Evolutionary conservation across 768 basidiomycete species (phyloP).

Genomic region (Aureoboletus auriporus): DNA sequence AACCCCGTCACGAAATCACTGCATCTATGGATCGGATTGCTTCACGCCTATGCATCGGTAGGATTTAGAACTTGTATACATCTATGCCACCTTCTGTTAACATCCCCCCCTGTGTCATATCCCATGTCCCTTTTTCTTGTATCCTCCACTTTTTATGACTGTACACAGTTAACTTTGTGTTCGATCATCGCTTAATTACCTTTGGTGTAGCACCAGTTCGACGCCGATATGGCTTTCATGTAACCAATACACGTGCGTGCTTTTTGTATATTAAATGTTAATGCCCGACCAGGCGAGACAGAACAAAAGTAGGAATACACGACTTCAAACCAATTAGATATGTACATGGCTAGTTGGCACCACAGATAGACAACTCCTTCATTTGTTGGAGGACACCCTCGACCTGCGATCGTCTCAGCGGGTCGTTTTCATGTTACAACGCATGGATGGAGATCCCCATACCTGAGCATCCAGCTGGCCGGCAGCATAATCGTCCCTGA

Average conservation of each 20-base stretch:
- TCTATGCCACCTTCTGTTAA: conserved; percentile 9
- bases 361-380: conserved; percentile 93
- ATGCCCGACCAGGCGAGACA: neutral
- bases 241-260: conserved; percentile 6
- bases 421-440: neutral
- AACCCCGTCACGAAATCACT: conserved; percentile 1
- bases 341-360: conserved; percentile 37
- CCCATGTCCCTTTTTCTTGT: conserved; percentile 5
- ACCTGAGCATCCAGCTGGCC: conserved; percentile 95
- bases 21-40: conserved; percentile 8
- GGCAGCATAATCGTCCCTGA: conserved; percentile 95
- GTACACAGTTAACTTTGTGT: conserved; percentile 16
- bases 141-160: conserved; percentile 9
- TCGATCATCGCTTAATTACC: conserved; percentile 11
- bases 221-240: conserved; percentile 10
- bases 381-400: conserved; percentile 96
- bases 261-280: neutral
- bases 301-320: conserved; percentile 8
- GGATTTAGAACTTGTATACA: conserved; percentile 21
- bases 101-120: conserved; percentile 14
- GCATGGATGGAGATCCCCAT: conserved; percentile 5
- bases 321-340: neutral
- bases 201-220: conserved; percentile 18
- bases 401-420: conserved; percentile 47
- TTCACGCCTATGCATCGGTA: conserved; percentile 16